Percentiles rank a stretch among this genome's conserved stretches.
Evolutionary conservation across 805 yeast species (phyloP).

Genomic region (Suhomyces canberraensis): DNA sequence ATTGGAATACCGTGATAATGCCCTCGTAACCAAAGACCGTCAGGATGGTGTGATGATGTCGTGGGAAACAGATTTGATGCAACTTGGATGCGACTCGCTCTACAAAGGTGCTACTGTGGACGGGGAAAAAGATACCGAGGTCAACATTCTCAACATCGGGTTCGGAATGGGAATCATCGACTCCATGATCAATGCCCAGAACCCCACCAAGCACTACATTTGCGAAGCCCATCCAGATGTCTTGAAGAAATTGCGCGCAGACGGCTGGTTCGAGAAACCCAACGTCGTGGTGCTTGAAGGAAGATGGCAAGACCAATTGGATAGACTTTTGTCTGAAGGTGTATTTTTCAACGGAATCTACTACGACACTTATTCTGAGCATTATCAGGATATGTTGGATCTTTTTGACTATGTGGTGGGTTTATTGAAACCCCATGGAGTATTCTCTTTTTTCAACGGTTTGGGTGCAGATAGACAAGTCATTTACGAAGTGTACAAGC

Average conservation of each 20-base stretch:
- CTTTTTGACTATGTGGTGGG: slow-evolving; percentile 82
- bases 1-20: slow-evolving; percentile 63
- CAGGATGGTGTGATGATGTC: slow-evolving; percentile 97
- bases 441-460: slow-evolving; percentile 90
- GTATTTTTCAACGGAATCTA: slow-evolving; percentile 87
- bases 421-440: slow-evolving; percentile 73
- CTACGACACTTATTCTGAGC: slow-evolving; percentile 92
- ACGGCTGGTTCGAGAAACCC: slow-evolving; percentile 79
- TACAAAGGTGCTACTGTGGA: slow-evolving; percentile 42
- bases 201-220: slow-evolving; percentile 75
- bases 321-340: slow-evolving; percentile 54
- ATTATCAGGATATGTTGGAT: slow-evolving; percentile 83
- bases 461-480: slow-evolving; percentile 45
- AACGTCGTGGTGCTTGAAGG: slow-evolving; percentile 78
- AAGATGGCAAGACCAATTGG: slow-evolving; percentile 87
- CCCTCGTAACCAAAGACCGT: slow-evolving; percentile 67
- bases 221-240: slow-evolving; percentile 96
- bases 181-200: slow-evolving; percentile 50
- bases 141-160: slow-evolving; percentile 76
- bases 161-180: slow-evolving; percentile 98
- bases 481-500: slow-evolving; percentile 67
- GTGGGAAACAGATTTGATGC: slow-evolving; percentile 88
- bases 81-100: slow-evolving; percentile 72
- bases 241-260: slow-evolving; percentile 56
- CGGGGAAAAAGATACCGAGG: slow-evolving; percentile 34